Base-by-base conservation (phyloP, 2,329 filamentous ascomycete species). In the Talaromyces marneffei region DNA sequence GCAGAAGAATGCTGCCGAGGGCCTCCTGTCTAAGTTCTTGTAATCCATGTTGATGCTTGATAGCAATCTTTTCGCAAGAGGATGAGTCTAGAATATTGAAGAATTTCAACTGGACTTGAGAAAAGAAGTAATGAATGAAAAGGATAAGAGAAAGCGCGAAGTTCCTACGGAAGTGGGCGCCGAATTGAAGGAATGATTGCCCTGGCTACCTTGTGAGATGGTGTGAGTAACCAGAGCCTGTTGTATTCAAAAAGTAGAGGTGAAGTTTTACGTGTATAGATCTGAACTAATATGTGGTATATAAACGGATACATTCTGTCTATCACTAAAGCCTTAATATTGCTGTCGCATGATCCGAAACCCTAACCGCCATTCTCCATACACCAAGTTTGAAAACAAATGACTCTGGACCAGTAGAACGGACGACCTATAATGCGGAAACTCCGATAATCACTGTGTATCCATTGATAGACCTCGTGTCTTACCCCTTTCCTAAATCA, bases 1-100 rank as follows among this genome's bases (percentile, higher is more conserved):
- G 25, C 59, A 60, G 40, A 60, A 60, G 31, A 60, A 60, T 48
- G 59, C 59, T 16, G 59, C 59, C 40, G 59, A 48, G n/a, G 35
- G 37, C 37, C 16, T 20, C 53, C 10, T 35, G 25, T 56, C 53
- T 23, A 25, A 42, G 23, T 23, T 9, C 27, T 29, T 56, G 8
- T n/a, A 4, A 10, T 42, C 53, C 53, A 56, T 56, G 3, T 4
- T 54, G 52, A 7, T 23, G 14, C n/a, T n/a, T n/a, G n/a, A n/a
- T n/a, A n/a, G n/a, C n/a, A n/a, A n/a, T n/a, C n/a, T n/a, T n/a
- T n/a, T n/a, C n/a, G n/a, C n/a, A n/a, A n/a, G n/a, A n/a, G n/a
- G n/a, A n/a, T n/a, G n/a, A n/a, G n/a, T n/a, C n/a, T n/a, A n/a
- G n/a, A n/a, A n/a, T n/a, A n/a, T n/a, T n/a, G n/a, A n/a, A n/a